These are phyloP conservation scores for Casuarina equisetifolia DNA, from an alignment of 306 rosid species.

Conservation along the genomic window DNA sequence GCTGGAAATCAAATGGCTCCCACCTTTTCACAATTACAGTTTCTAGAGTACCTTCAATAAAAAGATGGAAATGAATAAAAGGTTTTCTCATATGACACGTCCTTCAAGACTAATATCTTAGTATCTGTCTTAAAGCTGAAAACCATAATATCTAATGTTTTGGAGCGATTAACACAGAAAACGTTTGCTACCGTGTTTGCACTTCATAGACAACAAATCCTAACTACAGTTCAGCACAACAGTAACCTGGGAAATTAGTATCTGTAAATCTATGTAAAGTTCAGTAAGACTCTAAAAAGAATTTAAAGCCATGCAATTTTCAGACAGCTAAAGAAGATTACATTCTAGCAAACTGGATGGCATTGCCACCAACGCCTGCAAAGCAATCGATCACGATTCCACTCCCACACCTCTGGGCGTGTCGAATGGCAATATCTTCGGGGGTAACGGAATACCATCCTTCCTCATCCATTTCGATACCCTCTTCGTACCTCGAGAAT, in stretches of 20 bases:
- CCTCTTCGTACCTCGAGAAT: conserved; percentile 37
- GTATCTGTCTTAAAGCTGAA: neutral
- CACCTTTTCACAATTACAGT: neutral
- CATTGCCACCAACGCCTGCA: conserved; percentile 38
- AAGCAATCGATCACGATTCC: conserved; percentile 37
- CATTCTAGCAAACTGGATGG: conserved; percentile 41
- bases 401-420: conserved; percentile 28
- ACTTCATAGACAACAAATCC: too few relatives aligned
- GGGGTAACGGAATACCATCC: conserved; percentile 45
- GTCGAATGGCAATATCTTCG: conserved; percentile 38
- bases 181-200: too few relatives aligned
- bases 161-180: too few relatives aligned
- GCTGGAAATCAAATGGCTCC: neutral
- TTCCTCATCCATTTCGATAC: conserved; percentile 41
- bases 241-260: neutral
- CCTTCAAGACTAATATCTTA: neutral
- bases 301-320: neutral
- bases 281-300: neutral
- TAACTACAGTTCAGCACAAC: too few relatives aligned
- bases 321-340: neutral
- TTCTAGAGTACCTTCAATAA: too few relatives aligned
- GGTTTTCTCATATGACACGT: neutral
- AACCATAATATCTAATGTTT: too few relatives aligned
- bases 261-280: neutral
- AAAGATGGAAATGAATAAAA: too few relatives aligned